These are phyloP conservation scores for Curvularia sp. DNA, from an alignment of 2,329 filamentous ascomycete species.

Conservation along the genomic window DNA sequence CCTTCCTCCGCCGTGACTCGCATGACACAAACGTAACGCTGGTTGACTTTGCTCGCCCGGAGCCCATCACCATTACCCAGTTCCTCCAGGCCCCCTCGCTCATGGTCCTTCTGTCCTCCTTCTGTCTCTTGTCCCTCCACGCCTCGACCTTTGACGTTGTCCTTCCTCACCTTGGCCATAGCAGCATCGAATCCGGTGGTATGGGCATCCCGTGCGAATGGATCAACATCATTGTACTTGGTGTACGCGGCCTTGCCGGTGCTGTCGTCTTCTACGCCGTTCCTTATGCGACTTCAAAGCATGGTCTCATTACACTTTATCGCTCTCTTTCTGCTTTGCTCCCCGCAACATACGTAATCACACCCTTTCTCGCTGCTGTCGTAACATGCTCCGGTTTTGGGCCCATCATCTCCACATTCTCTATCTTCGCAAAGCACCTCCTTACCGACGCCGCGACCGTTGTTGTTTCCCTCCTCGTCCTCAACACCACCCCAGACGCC, in stretches of 20 bases:
- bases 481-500: slow-evolving; percentile 58
- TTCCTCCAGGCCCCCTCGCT: slow-evolving; percentile 58
- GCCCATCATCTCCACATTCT: slow-evolving; percentile 49
- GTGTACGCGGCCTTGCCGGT: slow-evolving; percentile 53
- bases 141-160: slow-evolving; percentile 61
- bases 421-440: slow-evolving; percentile 55
- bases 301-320: slow-evolving; percentile 55
- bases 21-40: slow-evolving; percentile 47
- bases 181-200: slow-evolving; percentile 53
- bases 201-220: slow-evolving; percentile 57
- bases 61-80: slow-evolving; percentile 55
- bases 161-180: slow-evolving; percentile 58
- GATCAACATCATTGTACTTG: slow-evolving; percentile 53
- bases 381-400: slow-evolving; percentile 47
- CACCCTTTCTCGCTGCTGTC: slow-evolving; percentile 50
- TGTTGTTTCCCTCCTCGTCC: slow-evolving; percentile 56
- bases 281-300: slow-evolving; percentile 47
- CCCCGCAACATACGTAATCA: slow-evolving; percentile 51
- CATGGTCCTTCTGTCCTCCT: slow-evolving; percentile 57
- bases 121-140: slow-evolving; percentile 64
- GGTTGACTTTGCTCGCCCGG: slow-evolving; percentile 48
- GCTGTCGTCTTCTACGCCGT: slow-evolving; percentile 49
- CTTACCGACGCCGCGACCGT: slow-evolving; percentile 54
- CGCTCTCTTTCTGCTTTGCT: slow-evolving; percentile 52
- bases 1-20: slow-evolving; percentile 54